phyloP scores from a whole-genome alignment of 1,139 yeast genomes.

The Blastobotrys serpentis region DNA sequence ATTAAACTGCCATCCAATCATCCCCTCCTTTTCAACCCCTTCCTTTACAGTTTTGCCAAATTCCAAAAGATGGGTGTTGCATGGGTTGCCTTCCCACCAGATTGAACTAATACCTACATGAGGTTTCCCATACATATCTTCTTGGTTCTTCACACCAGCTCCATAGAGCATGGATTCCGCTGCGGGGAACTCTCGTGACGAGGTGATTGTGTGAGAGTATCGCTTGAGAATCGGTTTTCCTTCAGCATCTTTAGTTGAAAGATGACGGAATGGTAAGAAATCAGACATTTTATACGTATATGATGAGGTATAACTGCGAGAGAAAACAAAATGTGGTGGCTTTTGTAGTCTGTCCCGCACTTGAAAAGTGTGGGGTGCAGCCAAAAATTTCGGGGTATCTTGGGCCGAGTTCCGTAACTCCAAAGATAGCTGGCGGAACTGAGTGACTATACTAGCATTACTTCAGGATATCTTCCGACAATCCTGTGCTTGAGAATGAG shows the following conservation, averaged over 20 bases:
- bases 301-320: neutral
- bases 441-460: too few relatives aligned
- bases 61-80: slow-evolving; percentile 90
- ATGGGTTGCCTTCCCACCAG: slow-evolving; percentile 98
- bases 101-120: slow-evolving; percentile 95
- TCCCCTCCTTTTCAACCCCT: slow-evolving; percentile 77
- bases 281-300: slow-evolving; percentile 11
- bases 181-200: slow-evolving; percentile 85
- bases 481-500: too few relatives aligned
- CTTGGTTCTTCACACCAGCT: slow-evolving; percentile 76
- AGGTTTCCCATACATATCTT: slow-evolving; percentile 62
- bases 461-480: too few relatives aligned
- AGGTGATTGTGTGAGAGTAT: slow-evolving; percentile 73
- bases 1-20: slow-evolving; percentile 93
- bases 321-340: neutral
- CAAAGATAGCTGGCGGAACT: too few relatives aligned
- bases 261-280: slow-evolving; percentile 19
- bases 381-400: too few relatives aligned
- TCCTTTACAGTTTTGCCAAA: slow-evolving; percentile 71
- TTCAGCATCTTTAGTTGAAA: slow-evolving; percentile 15
- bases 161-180: slow-evolving; percentile 94
- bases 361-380: neutral
- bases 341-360: neutral
- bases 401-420: too few relatives aligned
- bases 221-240: slow-evolving; percentile 50